These are phyloP conservation scores for Colletotrichum acutatum DNA, from an alignment of 2,329 filamentous ascomycete genomes.

Conservation along the genomic window DNA sequence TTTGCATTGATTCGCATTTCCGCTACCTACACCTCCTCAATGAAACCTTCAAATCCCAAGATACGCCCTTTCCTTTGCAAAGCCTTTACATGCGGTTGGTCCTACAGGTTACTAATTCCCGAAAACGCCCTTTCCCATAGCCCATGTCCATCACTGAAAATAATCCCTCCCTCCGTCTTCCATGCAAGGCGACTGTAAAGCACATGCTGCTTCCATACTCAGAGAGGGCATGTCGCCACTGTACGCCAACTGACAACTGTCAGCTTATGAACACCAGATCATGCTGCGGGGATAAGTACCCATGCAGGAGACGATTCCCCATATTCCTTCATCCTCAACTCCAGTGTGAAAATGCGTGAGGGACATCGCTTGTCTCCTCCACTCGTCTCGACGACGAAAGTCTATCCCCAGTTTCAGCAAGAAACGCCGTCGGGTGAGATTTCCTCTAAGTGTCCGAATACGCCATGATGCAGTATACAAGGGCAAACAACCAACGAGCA, in stretches of 20 bases:
- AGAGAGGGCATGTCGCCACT: too few relatives aligned
- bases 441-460: slow-evolving; percentile 5
- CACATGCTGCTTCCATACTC: background rate
- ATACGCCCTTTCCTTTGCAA: background rate
- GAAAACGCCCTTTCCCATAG: background rate
- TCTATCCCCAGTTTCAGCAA: slow-evolving; percentile 6
- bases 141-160: too few relatives aligned
- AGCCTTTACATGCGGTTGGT: background rate
- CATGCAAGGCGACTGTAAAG: background rate
- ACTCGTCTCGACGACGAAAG: background rate
- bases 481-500: background rate
- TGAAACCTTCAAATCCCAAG: background rate
- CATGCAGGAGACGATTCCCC: background rate
- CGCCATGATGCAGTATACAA: slow-evolving; percentile 4
- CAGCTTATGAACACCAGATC: too few relatives aligned
- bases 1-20: background rate
- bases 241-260: too few relatives aligned
- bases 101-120: background rate
- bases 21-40: background rate
- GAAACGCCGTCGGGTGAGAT: slow-evolving; percentile 1
- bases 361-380: background rate
- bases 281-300: too few relatives aligned
- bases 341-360: slow-evolving; percentile 26
- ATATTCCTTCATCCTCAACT: slow-evolving; percentile 32
- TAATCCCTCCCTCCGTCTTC: background rate